These are phyloP conservation scores for Moesziomyces sp. DNA, from an alignment of 1,284 basidiomycete species.

Conservation along the genomic window DNA sequence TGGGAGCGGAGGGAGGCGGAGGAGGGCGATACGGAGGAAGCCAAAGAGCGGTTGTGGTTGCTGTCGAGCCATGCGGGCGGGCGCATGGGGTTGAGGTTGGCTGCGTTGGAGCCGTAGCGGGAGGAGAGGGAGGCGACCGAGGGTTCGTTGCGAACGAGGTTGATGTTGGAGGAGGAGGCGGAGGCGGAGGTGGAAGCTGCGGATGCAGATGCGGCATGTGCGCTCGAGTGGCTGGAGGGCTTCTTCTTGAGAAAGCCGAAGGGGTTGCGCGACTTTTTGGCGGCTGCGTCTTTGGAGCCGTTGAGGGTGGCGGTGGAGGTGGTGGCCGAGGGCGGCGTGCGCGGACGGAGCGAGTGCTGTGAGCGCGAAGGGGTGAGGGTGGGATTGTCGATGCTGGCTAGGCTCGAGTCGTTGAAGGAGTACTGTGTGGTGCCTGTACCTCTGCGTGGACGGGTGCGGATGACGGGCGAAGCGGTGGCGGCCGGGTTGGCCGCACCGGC, in stretches of 20 bases:
- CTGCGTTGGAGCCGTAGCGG: conserved; percentile 33
- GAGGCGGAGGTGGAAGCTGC: conserved; percentile 7
- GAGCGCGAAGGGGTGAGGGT: conserved; percentile 28
- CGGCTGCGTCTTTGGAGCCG: conserved; percentile 26
- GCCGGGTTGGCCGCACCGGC: conserved; percentile 3
- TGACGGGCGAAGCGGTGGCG: background rate
- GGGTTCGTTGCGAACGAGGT: conserved; percentile 24
- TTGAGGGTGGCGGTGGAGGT: conserved; percentile 44
- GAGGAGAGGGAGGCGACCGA: conserved; percentile 38
- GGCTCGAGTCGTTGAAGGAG: conserved; percentile 16
- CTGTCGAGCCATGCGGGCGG: conserved; percentile 45
- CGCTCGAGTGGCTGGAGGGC: conserved; percentile 27
- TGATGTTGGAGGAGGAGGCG: conserved; percentile 24
- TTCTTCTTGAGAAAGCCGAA: conserved; percentile 61
- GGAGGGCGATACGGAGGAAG: conserved; percentile 21
- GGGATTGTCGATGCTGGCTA: conserved; percentile 17
- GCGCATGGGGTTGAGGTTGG: conserved; percentile 37
- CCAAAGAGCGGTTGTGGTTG: conserved; percentile 22
- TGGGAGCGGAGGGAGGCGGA: conserved; percentile 32
- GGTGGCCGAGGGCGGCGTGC: conserved; percentile 46
- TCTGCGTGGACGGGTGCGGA: conserved; percentile 17
- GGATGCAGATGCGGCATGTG: background rate
- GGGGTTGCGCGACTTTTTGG: conserved; percentile 55
- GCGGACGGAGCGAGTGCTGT: conserved; percentile 32
- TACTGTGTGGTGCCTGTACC: conserved; percentile 19